Percentiles rank a stretch among this genome's conserved stretches.
Evolutionary conservation across 768 basidiomycete genomes (phyloP).

Genomic region (Gymnopilus dilepis): DNA sequence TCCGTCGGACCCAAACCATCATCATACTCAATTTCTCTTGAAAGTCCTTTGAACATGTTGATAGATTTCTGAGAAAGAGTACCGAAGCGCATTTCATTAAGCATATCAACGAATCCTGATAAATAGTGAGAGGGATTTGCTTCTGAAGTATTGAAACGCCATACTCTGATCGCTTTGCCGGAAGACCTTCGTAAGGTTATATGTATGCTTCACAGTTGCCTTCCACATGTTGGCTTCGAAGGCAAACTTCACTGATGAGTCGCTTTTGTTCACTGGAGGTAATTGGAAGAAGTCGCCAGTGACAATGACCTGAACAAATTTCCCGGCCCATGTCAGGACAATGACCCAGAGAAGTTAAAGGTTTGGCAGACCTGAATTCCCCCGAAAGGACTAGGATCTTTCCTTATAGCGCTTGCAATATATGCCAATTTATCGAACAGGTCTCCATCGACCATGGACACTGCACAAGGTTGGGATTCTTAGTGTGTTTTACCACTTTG

Average conservation of each 20-base stretch:
- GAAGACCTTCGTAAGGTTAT: conserved; percentile 96
- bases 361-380: conserved; percentile 77
- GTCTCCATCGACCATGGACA: conserved; percentile 96
- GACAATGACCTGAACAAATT: conserved; percentile 70
- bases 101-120: conserved; percentile 90
- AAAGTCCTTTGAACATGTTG: conserved; percentile 69
- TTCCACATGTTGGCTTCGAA: conserved; percentile 89
- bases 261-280: conserved; percentile 82
- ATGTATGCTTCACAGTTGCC: conserved; percentile 75
- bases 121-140: conserved; percentile 2
- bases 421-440: conserved; percentile 88
- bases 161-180: conserved; percentile 89
- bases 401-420: conserved; percentile 70
- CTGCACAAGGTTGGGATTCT: conserved; percentile 45
- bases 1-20: conserved; percentile 92
- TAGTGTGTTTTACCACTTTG: too few species aligned
- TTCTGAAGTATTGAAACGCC: conserved; percentile 24
- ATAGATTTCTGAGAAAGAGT: conserved; percentile 68
- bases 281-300: conserved; percentile 99
- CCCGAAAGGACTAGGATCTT: conserved; percentile 78
- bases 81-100: conserved; percentile 98
- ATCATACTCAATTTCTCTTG: conserved; percentile 70
- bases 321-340: background rate
- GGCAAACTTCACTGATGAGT: conserved; percentile 75
- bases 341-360: background rate